These are phyloP conservation scores for Leptographium galeiforme DNA, from an alignment of 2,329 filamentous ascomycete species.

Conservation along the genomic window DNA sequence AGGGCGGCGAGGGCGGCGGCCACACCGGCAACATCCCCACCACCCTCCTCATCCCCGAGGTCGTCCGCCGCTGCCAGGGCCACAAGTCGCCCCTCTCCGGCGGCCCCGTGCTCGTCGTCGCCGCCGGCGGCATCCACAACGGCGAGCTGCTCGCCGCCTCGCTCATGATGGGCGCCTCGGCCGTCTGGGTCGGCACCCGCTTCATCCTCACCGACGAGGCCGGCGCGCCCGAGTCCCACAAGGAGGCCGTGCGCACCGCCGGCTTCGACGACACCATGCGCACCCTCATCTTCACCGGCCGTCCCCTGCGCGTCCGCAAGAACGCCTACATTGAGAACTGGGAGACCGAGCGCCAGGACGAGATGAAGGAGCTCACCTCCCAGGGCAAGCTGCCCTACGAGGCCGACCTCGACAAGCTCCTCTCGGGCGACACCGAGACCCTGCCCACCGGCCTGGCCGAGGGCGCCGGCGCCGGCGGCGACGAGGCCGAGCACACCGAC, in stretches of 20 bases:
- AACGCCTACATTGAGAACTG: slow-evolving; percentile 93
- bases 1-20: slow-evolving; percentile 93
- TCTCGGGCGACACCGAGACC: slow-evolving; percentile 49
- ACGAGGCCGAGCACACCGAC: slow-evolving; percentile 43
- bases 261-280: slow-evolving; percentile 92
- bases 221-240: slow-evolving; percentile 82
- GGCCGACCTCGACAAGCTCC: slow-evolving; percentile 77
- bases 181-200: slow-evolving; percentile 92
- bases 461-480: not conserved
- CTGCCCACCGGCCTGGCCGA: slow-evolving; percentile 34
- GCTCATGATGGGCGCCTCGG: slow-evolving; percentile 82
- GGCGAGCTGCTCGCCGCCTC: slow-evolving; percentile 80
- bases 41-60: slow-evolving; percentile 80
- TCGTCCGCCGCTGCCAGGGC: slow-evolving; percentile 67
- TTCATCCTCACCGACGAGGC: slow-evolving; percentile 93
- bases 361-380: slow-evolving; percentile 83
- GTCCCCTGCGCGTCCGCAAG: slow-evolving; percentile 82
- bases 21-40: slow-evolving; percentile 94
- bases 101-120: slow-evolving; percentile 77
- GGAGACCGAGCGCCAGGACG: slow-evolving; percentile 78
- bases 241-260: slow-evolving; percentile 85
- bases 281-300: slow-evolving; percentile 97
- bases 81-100: slow-evolving; percentile 80
- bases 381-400: slow-evolving; percentile 92
- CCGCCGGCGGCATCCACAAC: slow-evolving; percentile 88